These are phyloP conservation scores for Yamadazyma kanchanaburiensis DNA, from an alignment of 1,139 yeast genomes.

Conservation along the genomic window DNA sequence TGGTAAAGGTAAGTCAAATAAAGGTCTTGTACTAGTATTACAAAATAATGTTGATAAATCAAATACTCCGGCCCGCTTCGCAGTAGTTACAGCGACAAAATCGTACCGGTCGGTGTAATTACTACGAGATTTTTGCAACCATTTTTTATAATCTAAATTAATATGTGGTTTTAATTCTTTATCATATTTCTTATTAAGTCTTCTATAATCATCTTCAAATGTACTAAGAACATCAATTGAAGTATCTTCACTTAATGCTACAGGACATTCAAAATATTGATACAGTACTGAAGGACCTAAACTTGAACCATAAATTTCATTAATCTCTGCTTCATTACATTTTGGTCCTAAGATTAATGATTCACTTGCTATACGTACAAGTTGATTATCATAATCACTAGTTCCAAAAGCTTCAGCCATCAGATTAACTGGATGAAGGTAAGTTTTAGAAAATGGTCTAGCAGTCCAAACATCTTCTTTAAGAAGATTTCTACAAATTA, in stretches of 20 bases:
- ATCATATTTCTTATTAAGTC: constrained; percentile 22
- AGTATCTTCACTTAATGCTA: constrained; percentile 13
- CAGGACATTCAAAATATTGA: constrained; percentile 36
- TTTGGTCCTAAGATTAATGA: constrained; percentile 13
- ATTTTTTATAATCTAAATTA: too few relatives aligned
- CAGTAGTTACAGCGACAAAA: constrained; percentile 45
- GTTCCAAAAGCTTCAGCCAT: constrained; percentile 49
- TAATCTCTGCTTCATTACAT: neutral
- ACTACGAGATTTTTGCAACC: too few relatives aligned
- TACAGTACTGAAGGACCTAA: constrained; percentile 45
- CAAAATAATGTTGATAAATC: constrained; percentile 49
- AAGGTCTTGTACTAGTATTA: constrained; percentile 41
- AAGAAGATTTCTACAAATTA: constrained; percentile 28
- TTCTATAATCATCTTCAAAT: constrained; percentile 35
- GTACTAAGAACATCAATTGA: constrained; percentile 20
- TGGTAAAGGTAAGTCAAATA: constrained; percentile 38
- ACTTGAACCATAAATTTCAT: constrained; percentile 22
- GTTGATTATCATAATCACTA: constrained; percentile 29
- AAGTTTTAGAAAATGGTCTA: constrained; percentile 31
- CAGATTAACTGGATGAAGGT: constrained; percentile 49
- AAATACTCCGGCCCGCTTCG: constrained; percentile 43
- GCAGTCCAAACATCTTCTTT: constrained; percentile 59
- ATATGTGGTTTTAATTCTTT: too few relatives aligned
- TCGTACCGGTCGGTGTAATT: neutral
- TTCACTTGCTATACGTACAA: constrained; percentile 16